phyloP scores from a whole-genome alignment of 2,329 filamentous ascomycete species.

The Sporothrix variecibatus region DNA sequence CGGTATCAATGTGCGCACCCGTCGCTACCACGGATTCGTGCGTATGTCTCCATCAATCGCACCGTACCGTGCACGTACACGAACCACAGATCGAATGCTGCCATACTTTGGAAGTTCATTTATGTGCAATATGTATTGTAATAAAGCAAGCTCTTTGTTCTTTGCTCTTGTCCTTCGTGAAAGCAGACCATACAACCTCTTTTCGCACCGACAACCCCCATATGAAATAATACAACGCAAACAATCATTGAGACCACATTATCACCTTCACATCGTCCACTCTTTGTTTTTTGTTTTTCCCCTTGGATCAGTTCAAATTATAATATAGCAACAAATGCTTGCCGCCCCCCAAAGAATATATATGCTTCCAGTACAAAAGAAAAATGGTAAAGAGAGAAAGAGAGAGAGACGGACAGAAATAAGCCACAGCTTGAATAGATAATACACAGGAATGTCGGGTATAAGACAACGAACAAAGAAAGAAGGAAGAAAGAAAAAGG shows the following conservation, averaged over 20 bases:
- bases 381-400: constrained; percentile 32
- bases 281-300: neutral
- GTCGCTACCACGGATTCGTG: neutral
- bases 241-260: neutral
- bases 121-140: neutral
- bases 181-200: neutral
- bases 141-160: neutral
- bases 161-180: neutral
- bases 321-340: neutral
- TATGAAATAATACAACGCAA: constrained; percentile 7
- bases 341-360: neutral
- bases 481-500: constrained; percentile 30
- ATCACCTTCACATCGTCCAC: neutral
- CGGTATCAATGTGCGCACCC: neutral
- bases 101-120: no score
- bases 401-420: constrained; percentile 29
- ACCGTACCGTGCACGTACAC: neutral
- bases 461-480: constrained; percentile 36
- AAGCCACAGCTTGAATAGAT: constrained; percentile 3
- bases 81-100: neutral
- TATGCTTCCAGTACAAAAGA: constrained; percentile 26
- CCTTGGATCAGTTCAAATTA: neutral
- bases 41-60: neutral
- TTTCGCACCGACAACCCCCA: neutral
- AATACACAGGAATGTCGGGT: constrained; percentile 37